A percentile compares a stretch with the other conserved stretches of the same genome.
Evolutionary conservation across 2,329 filamentous ascomycete species (phyloP).

Genomic region (Sporothrix inflata): DNA sequence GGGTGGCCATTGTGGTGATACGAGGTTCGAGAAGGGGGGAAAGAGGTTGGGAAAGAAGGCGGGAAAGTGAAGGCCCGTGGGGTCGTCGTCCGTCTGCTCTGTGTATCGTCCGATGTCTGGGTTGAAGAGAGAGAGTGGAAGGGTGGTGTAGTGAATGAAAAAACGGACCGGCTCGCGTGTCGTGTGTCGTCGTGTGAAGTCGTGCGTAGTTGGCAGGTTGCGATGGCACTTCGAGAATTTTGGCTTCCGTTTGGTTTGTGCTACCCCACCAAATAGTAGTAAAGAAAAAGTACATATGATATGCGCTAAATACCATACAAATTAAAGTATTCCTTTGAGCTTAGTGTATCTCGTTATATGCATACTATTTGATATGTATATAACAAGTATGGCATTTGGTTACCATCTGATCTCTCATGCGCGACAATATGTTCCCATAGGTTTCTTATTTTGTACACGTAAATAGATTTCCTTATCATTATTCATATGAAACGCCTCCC

Average conservation of each 20-base stretch:
- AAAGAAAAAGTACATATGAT: not conserved
- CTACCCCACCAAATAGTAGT: constrained; percentile 9
- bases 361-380: not conserved
- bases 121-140: not conserved
- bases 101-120: not conserved
- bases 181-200: constrained; percentile 10
- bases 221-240: constrained; percentile 1
- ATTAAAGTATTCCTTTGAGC: not conserved
- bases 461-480: not conserved
- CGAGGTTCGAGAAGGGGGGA: not conserved
- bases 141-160: not conserved
- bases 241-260: not conserved
- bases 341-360: not conserved
- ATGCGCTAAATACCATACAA: not conserved
- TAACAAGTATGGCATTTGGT: not conserved
- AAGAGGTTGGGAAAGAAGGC: not conserved
- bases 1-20: constrained; percentile 69
- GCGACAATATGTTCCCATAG: not conserved
- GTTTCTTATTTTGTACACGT: not conserved
- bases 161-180: not conserved
- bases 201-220: not conserved
- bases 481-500: not conserved
- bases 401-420: not conserved
- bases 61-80: not conserved
- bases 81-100: not conserved